These are phyloP conservation scores for Dissophora ornata DNA, from an alignment of 192 early-diverging fungal species.

Conservation along the genomic window DNA sequence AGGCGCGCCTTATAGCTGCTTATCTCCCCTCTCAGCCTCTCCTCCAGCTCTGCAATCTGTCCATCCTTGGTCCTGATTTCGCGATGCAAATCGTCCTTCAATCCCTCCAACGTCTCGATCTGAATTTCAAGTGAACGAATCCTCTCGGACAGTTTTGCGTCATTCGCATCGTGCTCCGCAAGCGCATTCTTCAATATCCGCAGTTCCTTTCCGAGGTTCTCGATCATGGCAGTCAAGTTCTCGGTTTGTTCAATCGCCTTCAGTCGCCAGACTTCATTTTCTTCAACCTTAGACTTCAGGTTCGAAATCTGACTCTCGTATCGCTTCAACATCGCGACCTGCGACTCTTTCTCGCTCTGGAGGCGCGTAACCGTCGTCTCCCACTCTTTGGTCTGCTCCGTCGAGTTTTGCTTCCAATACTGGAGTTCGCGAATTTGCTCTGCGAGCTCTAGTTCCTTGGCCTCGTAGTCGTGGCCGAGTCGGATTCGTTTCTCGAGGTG, in stretches of 20 bases:
- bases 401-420: constrained; percentile 30
- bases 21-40: background rate
- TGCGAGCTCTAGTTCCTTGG: constrained; percentile 10
- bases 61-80: constrained; percentile 7
- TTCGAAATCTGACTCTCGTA: constrained; percentile 1
- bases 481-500: constrained; percentile 27
- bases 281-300: constrained; percentile 6
- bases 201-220: constrained; percentile 19
- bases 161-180: constrained; percentile 21
- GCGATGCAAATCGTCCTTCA: constrained; percentile 4
- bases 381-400: constrained; percentile 39
- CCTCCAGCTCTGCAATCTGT: constrained; percentile 11
- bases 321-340: background rate
- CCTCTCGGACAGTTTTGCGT: background rate
- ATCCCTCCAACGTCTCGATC: constrained; percentile 13
- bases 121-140: constrained; percentile 5
- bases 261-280: constrained; percentile 11
- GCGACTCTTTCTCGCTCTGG: constrained; percentile 16
- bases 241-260: constrained; percentile 21
- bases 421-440: constrained; percentile 24
- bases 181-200: constrained; percentile 1
- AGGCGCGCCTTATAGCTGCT: constrained; percentile 2
- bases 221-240: too few relatives aligned
- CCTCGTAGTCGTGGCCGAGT: constrained; percentile 12
- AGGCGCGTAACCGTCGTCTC: constrained; percentile 17